Conservation (phyloP, 176 grass and related monocot genomes). For the Lolium multiflorum region DNA sequence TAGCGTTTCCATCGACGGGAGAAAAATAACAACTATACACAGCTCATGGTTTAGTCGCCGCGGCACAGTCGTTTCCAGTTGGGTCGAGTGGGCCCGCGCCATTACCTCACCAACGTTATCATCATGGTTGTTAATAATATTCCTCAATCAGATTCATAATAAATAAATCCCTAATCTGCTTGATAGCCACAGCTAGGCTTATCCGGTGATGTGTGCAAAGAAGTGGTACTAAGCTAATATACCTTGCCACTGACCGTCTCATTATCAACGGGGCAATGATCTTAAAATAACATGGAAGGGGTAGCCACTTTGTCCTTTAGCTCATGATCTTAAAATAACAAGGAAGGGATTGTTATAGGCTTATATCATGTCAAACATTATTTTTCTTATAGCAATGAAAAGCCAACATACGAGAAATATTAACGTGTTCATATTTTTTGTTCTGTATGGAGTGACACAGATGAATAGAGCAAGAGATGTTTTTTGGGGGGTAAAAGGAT, state of each 20-base stretch:
- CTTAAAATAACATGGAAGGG: not conserved
- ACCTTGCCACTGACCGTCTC: not conserved
- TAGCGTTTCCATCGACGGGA: not conserved
- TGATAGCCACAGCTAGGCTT: conserved; percentile 12
- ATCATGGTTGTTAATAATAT: conserved; percentile 34
- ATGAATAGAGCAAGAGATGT: not conserved
- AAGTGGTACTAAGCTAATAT: not conserved
- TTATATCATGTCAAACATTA: not conserved
- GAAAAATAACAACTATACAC: not conserved
- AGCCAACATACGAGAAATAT: not conserved
- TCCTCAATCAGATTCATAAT: conserved; percentile 5
- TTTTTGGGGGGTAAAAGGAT: no score
- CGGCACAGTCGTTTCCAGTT: not conserved
- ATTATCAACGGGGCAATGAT: not conserved
- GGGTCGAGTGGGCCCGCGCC: not conserved
- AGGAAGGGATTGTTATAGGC: not conserved
- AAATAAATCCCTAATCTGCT: not conserved
- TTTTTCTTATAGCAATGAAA: not conserved
- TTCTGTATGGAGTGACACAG: not conserved
- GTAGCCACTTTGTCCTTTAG: not conserved
- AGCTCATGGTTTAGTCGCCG: conserved; percentile 1
- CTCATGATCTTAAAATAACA: no score
- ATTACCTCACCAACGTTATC: conserved; percentile 44
- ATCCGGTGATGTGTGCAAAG: conserved; percentile 13
- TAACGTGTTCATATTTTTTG: not conserved